Conservation (phyloP, 23 red algal species). For the Gracilaria domingensis region DNA sequence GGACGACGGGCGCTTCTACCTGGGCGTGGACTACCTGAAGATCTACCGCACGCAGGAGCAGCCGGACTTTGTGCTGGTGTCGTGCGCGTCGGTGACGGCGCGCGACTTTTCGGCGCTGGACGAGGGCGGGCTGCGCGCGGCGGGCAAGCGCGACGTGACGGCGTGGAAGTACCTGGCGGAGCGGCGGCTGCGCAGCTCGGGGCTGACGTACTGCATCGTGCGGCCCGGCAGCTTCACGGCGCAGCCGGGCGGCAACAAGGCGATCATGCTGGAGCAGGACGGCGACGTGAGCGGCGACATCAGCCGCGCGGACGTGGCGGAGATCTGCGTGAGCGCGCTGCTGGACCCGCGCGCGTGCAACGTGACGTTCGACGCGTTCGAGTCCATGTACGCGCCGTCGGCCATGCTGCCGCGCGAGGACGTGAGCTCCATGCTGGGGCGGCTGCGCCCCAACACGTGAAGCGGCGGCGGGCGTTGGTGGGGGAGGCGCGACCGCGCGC, state of each 20-base stretch:
- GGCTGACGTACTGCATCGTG: constrained; percentile 95
- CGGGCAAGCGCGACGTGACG: constrained; percentile 48
- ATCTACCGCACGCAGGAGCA: constrained; percentile 97
- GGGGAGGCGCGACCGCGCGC: no score
- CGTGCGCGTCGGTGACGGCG: constrained; percentile 80
- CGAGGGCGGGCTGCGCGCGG: constrained; percentile 56
- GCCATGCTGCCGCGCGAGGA: constrained; percentile 60
- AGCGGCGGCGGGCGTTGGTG: no score
- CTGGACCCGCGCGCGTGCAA: constrained; percentile 94
- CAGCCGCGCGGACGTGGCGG: constrained; percentile 90
- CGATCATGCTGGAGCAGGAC: constrained; percentile 81
- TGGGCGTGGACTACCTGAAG: constrained; percentile 97
- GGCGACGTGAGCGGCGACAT: constrained; percentile 74
- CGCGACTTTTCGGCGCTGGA: constrained; percentile 63
- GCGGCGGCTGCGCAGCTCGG: constrained; percentile 77
- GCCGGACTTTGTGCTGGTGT: constrained; percentile 97
- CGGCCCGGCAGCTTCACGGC: constrained; percentile 86
- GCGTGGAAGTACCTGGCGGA: constrained; percentile 90
- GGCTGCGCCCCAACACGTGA: constrained; percentile 82
- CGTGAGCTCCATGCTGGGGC: constrained; percentile 78
- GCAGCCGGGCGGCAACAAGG: constrained; percentile 80
- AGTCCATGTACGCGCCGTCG: constrained; percentile 88
- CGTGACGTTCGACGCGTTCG: constrained; percentile 95
- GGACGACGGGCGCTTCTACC: constrained; percentile 88
- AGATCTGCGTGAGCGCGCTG: constrained; percentile 82